Conservation (phyloP, 768 basidiomycete genomes). For the Hirschioporus abietinus region DNA sequence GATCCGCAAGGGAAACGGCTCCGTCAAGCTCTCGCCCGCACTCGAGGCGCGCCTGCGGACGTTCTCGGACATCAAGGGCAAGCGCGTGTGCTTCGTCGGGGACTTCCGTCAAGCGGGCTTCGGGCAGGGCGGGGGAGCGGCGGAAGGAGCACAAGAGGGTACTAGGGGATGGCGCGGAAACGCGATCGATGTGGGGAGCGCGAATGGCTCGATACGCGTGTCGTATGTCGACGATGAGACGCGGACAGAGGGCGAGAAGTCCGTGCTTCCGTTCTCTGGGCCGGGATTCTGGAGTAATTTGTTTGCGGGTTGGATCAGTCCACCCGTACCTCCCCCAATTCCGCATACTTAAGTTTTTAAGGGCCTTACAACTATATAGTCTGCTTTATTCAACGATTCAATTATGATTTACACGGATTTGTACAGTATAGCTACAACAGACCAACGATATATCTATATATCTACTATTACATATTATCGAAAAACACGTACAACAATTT, state of each 20-base stretch:
- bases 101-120: constrained; percentile 15
- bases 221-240: constrained; percentile 2
- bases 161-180: neutral
- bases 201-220: neutral
- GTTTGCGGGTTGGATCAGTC: neutral
- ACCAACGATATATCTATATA: too few species aligned
- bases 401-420: too few species aligned
- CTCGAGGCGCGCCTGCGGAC: constrained; percentile 26
- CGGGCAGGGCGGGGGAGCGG: neutral
- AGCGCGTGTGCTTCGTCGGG: constrained; percentile 37
- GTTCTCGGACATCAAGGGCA: constrained; percentile 22
- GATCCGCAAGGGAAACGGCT: constrained; percentile 24
- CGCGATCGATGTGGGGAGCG: neutral
- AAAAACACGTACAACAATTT: too few species aligned
- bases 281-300: neutral
- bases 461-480: too few species aligned
- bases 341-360: too few species aligned
- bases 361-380: too few species aligned
- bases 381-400: too few species aligned
- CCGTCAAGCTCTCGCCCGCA: constrained; percentile 29
- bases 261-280: neutral
- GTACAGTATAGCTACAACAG: too few species aligned
- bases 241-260: neutral
- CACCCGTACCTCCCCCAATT: too few species aligned
- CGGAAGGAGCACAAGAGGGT: neutral